Conservation (phyloP, 352 stramenopile genomes). For the Pythium phragmitis region DNA sequence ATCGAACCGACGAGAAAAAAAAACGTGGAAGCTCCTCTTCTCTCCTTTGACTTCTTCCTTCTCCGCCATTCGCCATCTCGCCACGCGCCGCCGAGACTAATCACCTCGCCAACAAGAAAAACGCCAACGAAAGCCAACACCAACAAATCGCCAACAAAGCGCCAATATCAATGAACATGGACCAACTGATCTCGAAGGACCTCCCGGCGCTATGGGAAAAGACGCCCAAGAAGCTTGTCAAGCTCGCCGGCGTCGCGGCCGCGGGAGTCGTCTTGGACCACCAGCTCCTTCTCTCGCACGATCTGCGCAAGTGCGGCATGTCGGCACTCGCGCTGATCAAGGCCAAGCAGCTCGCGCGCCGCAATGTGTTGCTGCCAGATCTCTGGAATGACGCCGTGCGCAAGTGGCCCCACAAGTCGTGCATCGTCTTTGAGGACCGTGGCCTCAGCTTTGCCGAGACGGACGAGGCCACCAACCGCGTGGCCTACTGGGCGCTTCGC, state of each 20-base stretch:
- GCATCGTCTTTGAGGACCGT: conserved; percentile 56
- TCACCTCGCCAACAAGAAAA: not conserved
- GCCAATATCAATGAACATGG: conserved; percentile 1
- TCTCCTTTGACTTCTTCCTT: too few species aligned
- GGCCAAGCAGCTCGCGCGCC: conserved; percentile 39
- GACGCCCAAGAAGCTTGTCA: conserved; percentile 34
- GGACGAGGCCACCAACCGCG: conserved; percentile 67
- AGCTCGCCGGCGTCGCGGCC: conserved; percentile 25
- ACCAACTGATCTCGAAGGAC: conserved; percentile 16
- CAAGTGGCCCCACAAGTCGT: conserved; percentile 63
- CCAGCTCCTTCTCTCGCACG: conserved; percentile 54
- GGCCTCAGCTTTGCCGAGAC: conserved; percentile 56
- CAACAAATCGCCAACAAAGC: conserved; percentile 1
- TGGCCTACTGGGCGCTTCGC: conserved; percentile 69
- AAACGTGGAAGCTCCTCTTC: not conserved
- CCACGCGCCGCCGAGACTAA: too few species aligned
- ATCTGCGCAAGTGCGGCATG: conserved; percentile 44
- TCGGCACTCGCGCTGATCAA: conserved; percentile 43
- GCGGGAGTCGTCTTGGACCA: conserved; percentile 31
- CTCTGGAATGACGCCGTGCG: conserved; percentile 59
- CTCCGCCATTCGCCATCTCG: too few species aligned
- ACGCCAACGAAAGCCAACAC: not conserved
- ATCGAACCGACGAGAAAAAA: conserved; percentile 5
- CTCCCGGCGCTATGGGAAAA: conserved; percentile 20
- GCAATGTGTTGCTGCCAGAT: conserved; percentile 47